Percentiles rank a stretch among this genome's conserved stretches.
phyloP scores from a whole-genome alignment of 1,284 basidiomycete genomes.

The Boletus holoroseus region DNA sequence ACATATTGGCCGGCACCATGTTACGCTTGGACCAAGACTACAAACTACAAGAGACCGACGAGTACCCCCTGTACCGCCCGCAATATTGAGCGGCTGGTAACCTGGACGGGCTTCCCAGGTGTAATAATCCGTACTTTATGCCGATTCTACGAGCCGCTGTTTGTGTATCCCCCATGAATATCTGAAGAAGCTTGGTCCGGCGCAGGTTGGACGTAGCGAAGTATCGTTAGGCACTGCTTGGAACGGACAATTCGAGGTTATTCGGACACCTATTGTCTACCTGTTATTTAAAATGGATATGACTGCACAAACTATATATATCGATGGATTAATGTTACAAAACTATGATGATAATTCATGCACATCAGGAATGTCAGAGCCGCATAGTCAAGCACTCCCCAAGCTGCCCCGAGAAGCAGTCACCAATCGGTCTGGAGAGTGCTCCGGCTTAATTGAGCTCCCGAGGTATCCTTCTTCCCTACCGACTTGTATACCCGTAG shows the following conservation, averaged over 20 bases:
- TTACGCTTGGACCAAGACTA: constrained; percentile 35
- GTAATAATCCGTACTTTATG: background rate
- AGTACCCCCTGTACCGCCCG: constrained; percentile 26
- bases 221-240: background rate
- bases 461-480: constrained; percentile 38
- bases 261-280: background rate
- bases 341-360: background rate
- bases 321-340: background rate
- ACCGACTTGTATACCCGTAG: constrained; percentile 47
- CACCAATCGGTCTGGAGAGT: constrained; percentile 41
- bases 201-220: background rate
- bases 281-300: background rate
- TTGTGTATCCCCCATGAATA: background rate
- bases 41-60: constrained; percentile 28
- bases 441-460: constrained; percentile 81
- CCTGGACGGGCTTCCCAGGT: background rate
- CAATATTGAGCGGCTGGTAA: constrained; percentile 19
- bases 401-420: constrained; percentile 41
- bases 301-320: background rate
- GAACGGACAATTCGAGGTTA: background rate
- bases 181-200: too few relatives aligned
- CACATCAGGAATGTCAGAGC: constrained; percentile 45
- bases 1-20: constrained; percentile 38
- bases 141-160: too few relatives aligned
- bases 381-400: constrained; percentile 71